phyloP scores from a whole-genome alignment of 2,329 filamentous ascomycete genomes.

The Remersonia thermophila region DNA sequence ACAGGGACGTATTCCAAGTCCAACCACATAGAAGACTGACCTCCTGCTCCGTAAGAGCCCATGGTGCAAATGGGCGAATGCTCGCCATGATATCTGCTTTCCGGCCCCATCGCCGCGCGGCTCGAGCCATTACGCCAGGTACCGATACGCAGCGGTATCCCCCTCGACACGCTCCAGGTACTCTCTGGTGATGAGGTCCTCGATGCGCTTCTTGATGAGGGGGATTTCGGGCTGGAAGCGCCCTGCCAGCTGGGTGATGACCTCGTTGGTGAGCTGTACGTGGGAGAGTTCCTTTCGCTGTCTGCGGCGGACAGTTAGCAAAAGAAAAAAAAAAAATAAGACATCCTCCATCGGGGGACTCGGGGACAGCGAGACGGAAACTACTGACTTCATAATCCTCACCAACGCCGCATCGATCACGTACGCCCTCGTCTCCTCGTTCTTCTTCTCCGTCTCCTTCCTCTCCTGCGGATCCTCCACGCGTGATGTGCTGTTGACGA shows the following conservation, averaged over 20 bases:
- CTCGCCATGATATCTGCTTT: too few relatives aligned
- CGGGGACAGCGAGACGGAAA: background rate
- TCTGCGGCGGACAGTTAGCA: constrained; percentile 31
- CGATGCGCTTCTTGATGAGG: constrained; percentile 72
- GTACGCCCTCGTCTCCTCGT: constrained; percentile 57
- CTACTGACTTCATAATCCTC: constrained; percentile 70
- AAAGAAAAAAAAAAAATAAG: constrained; percentile 1
- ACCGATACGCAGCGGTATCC: constrained; percentile 53
- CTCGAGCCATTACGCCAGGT: constrained; percentile 62
- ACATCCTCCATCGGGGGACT: too few relatives aligned
- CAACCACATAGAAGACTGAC: too few relatives aligned
- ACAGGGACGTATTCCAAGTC: too few relatives aligned
- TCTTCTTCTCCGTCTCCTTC: constrained; percentile 63
- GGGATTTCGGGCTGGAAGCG: constrained; percentile 66
- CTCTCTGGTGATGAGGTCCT: constrained; percentile 63
- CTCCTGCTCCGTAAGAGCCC: too few relatives aligned
- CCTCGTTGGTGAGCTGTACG: constrained; percentile 57
- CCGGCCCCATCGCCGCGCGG: too few relatives aligned
- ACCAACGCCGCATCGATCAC: constrained; percentile 68
- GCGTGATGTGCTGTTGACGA: constrained; percentile 70
- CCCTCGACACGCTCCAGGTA: constrained; percentile 67
- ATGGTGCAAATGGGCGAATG: too few relatives aligned
- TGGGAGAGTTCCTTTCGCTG: constrained; percentile 63
- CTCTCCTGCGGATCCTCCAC: constrained; percentile 63
- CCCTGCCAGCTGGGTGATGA: constrained; percentile 52